Evolutionary conservation across 2,329 filamentous ascomycete species (phyloP).

Genomic region (Calonectria henricotiae): DNA sequence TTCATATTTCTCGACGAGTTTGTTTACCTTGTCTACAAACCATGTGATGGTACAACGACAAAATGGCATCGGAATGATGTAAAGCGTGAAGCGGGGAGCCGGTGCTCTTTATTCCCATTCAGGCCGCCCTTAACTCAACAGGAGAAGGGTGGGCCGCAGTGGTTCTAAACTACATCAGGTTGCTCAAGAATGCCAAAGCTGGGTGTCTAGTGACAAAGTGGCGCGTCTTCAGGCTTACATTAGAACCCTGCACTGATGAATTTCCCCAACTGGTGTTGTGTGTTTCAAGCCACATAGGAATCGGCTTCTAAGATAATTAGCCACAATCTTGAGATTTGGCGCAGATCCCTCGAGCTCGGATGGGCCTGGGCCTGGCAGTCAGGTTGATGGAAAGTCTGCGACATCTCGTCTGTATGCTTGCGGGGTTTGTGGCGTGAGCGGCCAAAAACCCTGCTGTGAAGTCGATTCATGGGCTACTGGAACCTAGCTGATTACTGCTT

Average conservation of each 20-base stretch:
- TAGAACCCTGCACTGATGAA: neutral
- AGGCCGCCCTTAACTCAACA: neutral
- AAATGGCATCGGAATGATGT: neutral
- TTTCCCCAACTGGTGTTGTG: neutral
- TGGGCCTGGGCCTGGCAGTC: neutral
- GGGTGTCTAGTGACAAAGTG: conserved; percentile 2
- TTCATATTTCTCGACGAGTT: neutral
- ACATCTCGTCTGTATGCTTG: neutral
- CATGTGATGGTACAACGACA: no score
- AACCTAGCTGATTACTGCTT: neutral
- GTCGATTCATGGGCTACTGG: no score
- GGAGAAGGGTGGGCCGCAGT: neutral
- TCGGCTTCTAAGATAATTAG: neutral
- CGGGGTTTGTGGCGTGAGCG: conserved; percentile 6
- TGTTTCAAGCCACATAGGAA: neutral
- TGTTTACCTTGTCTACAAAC: neutral
- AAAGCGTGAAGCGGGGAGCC: neutral
- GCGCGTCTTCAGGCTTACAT: neutral
- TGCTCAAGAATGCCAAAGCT: neutral
- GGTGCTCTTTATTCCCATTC: neutral
- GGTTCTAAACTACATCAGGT: conserved; percentile 6
- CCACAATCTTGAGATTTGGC: conserved; percentile 6
- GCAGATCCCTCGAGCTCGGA: neutral
- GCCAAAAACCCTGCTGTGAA: neutral
- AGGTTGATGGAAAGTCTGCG: neutral